Evolutionary conservation across 352 stramenopile genomes (phyloP), one percentile per base, ranked within the genome.

Genomic region (Peronosclerospora sorghi): DNA sequence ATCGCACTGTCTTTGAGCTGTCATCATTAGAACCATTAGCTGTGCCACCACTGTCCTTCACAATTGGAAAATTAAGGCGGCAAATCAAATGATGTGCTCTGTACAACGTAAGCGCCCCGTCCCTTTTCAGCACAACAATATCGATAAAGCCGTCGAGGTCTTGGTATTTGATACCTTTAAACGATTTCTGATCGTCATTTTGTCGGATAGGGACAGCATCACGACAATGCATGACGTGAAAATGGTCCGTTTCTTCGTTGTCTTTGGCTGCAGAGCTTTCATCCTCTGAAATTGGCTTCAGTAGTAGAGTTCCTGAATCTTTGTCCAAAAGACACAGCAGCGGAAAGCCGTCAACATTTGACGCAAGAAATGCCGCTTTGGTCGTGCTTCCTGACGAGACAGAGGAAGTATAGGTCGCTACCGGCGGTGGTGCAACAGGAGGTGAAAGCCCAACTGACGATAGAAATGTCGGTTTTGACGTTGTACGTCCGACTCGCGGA

Each of bases 271-370:
- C 32, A 30, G 17, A 17, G 8, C 9, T 49, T 20, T 56, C 17
- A 24, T 60, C 48, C 10, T 47, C 14, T n/a, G 42, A 40, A 4
- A 75, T 15, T 1, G 51, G 54, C 35, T 65, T 68, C 9, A 82
- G 34, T 14, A 77, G 23, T 23, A 78, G 40, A 2, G 54, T 54
- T 17, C 56, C 47, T 27, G 42, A 35, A 21, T 54, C 21, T 48
- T 65, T 72, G 44, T 82, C 53, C 35, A 78, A 54, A 24, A 82
- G 36, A 30, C 69, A 78, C 32, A 82, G 17, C 17, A 82, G 19
- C 10, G 51, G 56, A 23, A 44, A 34, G 10, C 49, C 32, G 41
- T 68, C 42, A 4, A 44, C 4, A 10, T 42, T 44, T 6, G 65
- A 73, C 14, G 53, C 66, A 7, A 81, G 40, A 45, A 81, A 81